Evolutionary conservation across 805 yeast species (phyloP).

Genomic region (Saturnispora kantuleensis): DNA sequence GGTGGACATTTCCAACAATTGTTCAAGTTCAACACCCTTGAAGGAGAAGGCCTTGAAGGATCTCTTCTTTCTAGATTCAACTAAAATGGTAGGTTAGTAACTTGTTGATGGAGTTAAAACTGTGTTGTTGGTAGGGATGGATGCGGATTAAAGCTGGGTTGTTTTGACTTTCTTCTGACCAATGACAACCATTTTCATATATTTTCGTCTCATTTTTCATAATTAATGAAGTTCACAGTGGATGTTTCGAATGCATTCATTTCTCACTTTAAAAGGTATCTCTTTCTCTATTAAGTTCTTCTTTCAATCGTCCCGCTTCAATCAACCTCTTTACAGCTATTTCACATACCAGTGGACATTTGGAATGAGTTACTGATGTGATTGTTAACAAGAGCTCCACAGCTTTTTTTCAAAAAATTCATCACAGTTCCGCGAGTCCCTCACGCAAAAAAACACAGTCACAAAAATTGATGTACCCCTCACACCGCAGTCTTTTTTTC

Average conservation of each 20-base stretch:
- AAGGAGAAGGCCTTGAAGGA: conserved; percentile 91
- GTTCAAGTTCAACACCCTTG: conserved; percentile 97
- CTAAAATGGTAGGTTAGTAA: conserved; percentile 19
- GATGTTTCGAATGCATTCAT: no score
- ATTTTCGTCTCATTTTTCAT: no score
- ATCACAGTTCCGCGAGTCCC: neutral
- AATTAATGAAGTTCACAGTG: no score
- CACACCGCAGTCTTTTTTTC: conserved; percentile 5
- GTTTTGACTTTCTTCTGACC: no score
- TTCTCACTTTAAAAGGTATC: neutral
- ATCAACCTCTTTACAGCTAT: neutral
- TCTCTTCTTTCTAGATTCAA: conserved; percentile 69
- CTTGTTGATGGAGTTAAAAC: neutral
- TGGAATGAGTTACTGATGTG: conserved; percentile 1
- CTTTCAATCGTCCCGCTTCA: no score
- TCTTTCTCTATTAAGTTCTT: neutral
- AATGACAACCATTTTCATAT: no score
- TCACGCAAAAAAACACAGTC: neutral
- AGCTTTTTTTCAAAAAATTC: neutral
- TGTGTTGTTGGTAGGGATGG: no score
- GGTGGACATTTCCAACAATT: conserved; percentile 85
- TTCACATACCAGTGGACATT: conserved; percentile 15
- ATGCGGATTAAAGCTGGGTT: no score
- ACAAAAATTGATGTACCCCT: conserved; percentile 2
- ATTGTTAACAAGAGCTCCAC: neutral